A percentile compares a stretch with the other conserved stretches of the same genome.
phyloP scores from a whole-genome alignment of 2,329 filamentous ascomycete genomes.

The Aschersonia sp. region DNA sequence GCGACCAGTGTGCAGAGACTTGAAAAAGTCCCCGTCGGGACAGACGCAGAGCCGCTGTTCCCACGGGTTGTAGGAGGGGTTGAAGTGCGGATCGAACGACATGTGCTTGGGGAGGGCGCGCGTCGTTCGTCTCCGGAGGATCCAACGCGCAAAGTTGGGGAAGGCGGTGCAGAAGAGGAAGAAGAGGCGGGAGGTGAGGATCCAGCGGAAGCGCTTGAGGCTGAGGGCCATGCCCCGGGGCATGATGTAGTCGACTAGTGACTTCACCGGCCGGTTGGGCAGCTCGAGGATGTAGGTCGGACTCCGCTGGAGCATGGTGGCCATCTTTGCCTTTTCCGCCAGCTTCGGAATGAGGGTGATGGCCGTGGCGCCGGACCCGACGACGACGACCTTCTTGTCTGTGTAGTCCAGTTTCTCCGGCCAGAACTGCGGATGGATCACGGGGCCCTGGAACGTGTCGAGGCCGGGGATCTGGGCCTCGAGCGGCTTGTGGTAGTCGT shows the following conservation, averaged over 20 bases:
- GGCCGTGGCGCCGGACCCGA: slow-evolving; percentile 54
- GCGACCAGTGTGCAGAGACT: slow-evolving; percentile 22
- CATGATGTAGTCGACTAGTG: slow-evolving; percentile 23
- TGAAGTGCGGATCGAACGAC: slow-evolving; percentile 37
- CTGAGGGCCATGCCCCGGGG: slow-evolving; percentile 26
- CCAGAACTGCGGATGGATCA: slow-evolving; percentile 64
- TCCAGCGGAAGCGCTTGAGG: slow-evolving; percentile 30
- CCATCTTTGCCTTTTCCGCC: slow-evolving; percentile 38
- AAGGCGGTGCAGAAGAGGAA: slow-evolving; percentile 34
- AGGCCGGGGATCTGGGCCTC: slow-evolving; percentile 30
- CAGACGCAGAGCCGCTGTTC: slow-evolving; percentile 54
- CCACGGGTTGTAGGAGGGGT: slow-evolving; percentile 42
- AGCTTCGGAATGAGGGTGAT: slow-evolving; percentile 50
- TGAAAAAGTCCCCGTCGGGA: slow-evolving; percentile 31
- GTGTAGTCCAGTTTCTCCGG: slow-evolving; percentile 50
- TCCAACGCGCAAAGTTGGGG: slow-evolving; percentile 26
- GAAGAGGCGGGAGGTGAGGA: slow-evolving; percentile 25
- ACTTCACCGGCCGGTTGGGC: slow-evolving; percentile 23
- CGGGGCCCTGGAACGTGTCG: slow-evolving; percentile 18
- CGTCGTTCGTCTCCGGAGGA: slow-evolving; percentile 27
- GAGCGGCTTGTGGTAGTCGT: slow-evolving; percentile 50
- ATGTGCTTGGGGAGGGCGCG: slow-evolving; percentile 32
- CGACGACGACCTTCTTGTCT: slow-evolving; percentile 48
- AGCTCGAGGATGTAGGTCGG: slow-evolving; percentile 45
- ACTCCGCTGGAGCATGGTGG: slow-evolving; percentile 57